A percentile compares a stretch with the other conserved stretches of the same genome.
Evolutionary conservation across 768 basidiomycete genomes (phyloP).

Genomic region (Lyophyllum semitale): DNA sequence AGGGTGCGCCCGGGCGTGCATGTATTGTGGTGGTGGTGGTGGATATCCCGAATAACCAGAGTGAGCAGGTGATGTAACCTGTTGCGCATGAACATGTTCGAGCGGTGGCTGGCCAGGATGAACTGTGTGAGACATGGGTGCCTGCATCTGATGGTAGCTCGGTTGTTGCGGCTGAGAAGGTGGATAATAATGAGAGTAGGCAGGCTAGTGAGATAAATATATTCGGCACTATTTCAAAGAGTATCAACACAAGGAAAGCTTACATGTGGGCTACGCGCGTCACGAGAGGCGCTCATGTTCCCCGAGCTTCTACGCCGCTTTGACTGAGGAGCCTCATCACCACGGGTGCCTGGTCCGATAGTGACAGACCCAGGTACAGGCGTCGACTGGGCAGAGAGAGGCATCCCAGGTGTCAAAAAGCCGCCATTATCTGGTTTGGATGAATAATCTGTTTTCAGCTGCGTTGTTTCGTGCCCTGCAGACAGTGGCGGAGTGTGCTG

Average conservation of each 20-base stretch:
- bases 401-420: slow-evolving; percentile 49
- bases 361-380: slow-evolving; percentile 39
- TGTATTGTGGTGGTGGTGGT: slow-evolving; percentile 32
- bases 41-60: slow-evolving; percentile 34
- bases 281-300: slow-evolving; percentile 40
- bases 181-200: slow-evolving; percentile 49
- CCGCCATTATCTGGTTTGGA: slow-evolving; percentile 52
- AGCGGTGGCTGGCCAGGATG: slow-evolving; percentile 33
- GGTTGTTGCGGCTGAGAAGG: slow-evolving; percentile 34
- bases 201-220: slow-evolving; percentile 24
- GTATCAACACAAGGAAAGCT: slow-evolving; percentile 21
- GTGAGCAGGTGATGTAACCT: slow-evolving; percentile 36
- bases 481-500: slow-evolving; percentile 52
- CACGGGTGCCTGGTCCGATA: slow-evolving; percentile 32
- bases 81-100: slow-evolving; percentile 43
- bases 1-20: slow-evolving; percentile 31
- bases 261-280: slow-evolving; percentile 54
- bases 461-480: slow-evolving; percentile 37
- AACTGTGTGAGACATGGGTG: slow-evolving; percentile 27
- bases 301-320: slow-evolving; percentile 47
- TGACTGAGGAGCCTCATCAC: slow-evolving; percentile 36
- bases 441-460: slow-evolving; percentile 41
- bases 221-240: slow-evolving; percentile 2
- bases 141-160: slow-evolving; percentile 33
- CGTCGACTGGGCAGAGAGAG: slow-evolving; percentile 44